A percentile compares a stretch with the other conserved stretches of the same genome.
These are phyloP conservation scores for Alternaria arborescens DNA, from an alignment of 2,329 filamentous ascomycete species.

Conservation along the genomic window DNA sequence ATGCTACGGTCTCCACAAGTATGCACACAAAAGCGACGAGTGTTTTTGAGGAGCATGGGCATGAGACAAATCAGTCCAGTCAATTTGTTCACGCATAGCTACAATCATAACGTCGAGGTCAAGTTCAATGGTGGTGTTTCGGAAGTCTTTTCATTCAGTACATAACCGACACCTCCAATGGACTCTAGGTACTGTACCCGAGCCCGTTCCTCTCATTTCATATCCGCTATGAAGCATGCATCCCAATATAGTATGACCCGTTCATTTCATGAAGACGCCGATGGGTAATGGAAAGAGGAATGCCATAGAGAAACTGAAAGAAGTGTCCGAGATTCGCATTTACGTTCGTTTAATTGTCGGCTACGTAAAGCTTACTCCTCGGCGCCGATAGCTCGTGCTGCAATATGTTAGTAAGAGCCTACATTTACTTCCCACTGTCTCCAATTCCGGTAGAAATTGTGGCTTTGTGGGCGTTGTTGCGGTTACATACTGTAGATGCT, in stretches of 20 bases:
- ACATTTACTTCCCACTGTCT: background rate
- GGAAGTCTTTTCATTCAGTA: constrained; percentile 49
- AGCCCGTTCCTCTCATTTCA: constrained; percentile 42
- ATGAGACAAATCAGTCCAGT: background rate
- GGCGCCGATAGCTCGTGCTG: constrained; percentile 51
- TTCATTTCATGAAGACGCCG: constrained; percentile 47
- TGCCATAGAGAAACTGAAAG: constrained; percentile 45
- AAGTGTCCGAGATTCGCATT: constrained; percentile 38
- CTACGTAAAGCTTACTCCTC: constrained; percentile 45
- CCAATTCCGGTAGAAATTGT: background rate
- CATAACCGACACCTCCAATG: constrained; percentile 44
- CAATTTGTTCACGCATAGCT: background rate
- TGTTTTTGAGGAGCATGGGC: background rate
- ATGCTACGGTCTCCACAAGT: background rate
- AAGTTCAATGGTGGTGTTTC: constrained; percentile 23
- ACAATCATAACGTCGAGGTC: background rate
- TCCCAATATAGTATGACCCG: constrained; percentile 41
- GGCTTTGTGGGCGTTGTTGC: background rate
- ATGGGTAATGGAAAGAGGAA: constrained; percentile 48
- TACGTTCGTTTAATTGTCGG: constrained; percentile 28
- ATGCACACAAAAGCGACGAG: background rate
- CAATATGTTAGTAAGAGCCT: constrained; percentile 24
- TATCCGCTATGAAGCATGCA: constrained; percentile 43
- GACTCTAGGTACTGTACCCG: constrained; percentile 35
- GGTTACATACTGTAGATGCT: constrained; percentile 88